Conservation (phyloP, 306 rosid species). For the Gastrolobium bilobum region DNA sequence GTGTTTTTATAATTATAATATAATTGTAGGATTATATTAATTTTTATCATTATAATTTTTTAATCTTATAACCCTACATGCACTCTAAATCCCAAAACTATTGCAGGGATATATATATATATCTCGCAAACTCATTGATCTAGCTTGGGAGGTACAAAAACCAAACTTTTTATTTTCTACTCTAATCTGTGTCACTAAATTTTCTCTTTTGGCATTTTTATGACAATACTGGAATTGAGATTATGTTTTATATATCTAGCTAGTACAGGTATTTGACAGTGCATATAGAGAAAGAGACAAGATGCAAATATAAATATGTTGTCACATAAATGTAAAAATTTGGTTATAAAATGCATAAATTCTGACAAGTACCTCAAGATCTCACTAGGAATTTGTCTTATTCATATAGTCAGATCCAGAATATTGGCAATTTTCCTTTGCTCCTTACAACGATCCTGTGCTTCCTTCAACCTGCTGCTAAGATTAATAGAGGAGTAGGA, state of each 20-base stretch:
- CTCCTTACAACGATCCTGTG: constrained; percentile 35
- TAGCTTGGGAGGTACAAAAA: background rate
- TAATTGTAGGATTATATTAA: too few species aligned
- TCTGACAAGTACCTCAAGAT: constrained; percentile 76
- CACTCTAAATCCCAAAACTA: too few species aligned
- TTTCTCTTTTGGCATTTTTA: constrained; percentile 4
- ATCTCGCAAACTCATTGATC: background rate
- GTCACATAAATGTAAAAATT: background rate
- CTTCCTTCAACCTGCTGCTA: constrained; percentile 53
- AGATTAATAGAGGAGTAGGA: constrained; percentile 35
- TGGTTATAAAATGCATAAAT: constrained; percentile 37
- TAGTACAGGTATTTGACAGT: constrained; percentile 27
- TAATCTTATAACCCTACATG: too few species aligned
- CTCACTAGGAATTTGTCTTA: constrained; percentile 79
- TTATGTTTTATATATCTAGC: background rate
- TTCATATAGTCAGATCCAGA: constrained; percentile 89
- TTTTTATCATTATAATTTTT: too few species aligned
- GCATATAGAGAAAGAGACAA: constrained; percentile 19
- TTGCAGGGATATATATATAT: too few species aligned
- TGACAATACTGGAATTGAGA: background rate
- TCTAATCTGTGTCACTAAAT: background rate
- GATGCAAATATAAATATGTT: background rate
- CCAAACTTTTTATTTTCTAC: background rate
- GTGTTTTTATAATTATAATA: too few species aligned
- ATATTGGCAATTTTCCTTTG: constrained; percentile 52